Percentiles rank a stretch among this genome's conserved stretches.
Conservation (phyloP, 2,329 filamentous ascomycete genomes). For the Pseudocercospora ulei region DNA sequence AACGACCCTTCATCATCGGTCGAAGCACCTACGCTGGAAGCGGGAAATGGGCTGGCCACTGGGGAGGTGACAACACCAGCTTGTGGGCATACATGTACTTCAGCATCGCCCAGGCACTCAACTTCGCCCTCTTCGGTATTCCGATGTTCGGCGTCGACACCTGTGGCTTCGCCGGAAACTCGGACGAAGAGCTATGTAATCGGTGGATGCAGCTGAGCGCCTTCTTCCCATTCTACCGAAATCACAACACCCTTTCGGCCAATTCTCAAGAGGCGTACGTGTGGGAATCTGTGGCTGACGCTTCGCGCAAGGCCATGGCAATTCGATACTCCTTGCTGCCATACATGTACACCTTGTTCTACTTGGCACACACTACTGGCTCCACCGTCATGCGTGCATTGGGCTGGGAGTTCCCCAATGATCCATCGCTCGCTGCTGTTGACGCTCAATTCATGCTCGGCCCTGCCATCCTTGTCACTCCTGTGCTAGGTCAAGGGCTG, state of each 20-base stretch:
- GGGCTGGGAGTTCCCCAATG: slow-evolving; percentile 63
- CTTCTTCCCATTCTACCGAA: slow-evolving; percentile 70
- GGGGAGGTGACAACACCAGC: slow-evolving; percentile 65
- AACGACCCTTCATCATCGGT: slow-evolving; percentile 75
- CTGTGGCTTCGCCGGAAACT: slow-evolving; percentile 60
- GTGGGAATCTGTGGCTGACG: slow-evolving; percentile 57
- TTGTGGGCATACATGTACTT: slow-evolving; percentile 65
- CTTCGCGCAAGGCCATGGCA: slow-evolving; percentile 56
- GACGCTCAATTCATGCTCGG: slow-evolving; percentile 67
- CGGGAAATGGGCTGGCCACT: slow-evolving; percentile 68
- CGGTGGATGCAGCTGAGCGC: slow-evolving; percentile 64
- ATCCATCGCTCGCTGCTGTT: slow-evolving; percentile 55
- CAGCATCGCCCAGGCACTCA: slow-evolving; percentile 66
- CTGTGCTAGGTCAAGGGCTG: slow-evolving; percentile 55
- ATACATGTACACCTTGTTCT: slow-evolving; percentile 67
- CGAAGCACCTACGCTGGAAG: slow-evolving; percentile 71
- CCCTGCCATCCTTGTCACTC: slow-evolving; percentile 54
- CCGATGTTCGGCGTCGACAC: slow-evolving; percentile 66
- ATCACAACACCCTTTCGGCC: slow-evolving; percentile 58
- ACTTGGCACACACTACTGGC: slow-evolving; percentile 55
- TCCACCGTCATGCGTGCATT: slow-evolving; percentile 63
- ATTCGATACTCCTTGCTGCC: slow-evolving; percentile 63
- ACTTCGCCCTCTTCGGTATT: slow-evolving; percentile 63
- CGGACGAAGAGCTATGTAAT: slow-evolving; percentile 59
- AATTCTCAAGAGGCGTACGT: slow-evolving; percentile 60